Percentiles rank a stretch among this genome's conserved stretches.
Evolutionary conservation across 2,329 filamentous ascomycete species (phyloP).

Genomic region (Apiospora malaysiana): DNA sequence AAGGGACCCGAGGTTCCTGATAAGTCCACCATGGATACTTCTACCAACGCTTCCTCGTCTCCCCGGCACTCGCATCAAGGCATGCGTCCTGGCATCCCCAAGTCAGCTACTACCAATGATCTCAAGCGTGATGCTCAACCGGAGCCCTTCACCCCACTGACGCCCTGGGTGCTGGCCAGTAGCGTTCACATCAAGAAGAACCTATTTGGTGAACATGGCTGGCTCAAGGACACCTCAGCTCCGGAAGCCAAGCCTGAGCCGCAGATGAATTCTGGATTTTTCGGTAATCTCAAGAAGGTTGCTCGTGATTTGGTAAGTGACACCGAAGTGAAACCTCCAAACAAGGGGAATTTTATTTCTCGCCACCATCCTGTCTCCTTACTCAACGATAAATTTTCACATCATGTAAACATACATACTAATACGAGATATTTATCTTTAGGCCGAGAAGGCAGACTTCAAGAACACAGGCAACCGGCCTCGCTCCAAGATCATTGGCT

Average conservation of each 20-base stretch:
- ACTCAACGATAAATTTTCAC: neutral
- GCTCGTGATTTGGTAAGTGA: slow-evolving; percentile 59
- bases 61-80: neutral
- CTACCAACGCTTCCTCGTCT: neutral
- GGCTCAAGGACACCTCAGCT: slow-evolving; percentile 53
- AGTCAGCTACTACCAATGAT: slow-evolving; percentile 23
- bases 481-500: slow-evolving; percentile 26
- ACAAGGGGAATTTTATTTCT: neutral
- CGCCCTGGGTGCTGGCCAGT: slow-evolving; percentile 34
- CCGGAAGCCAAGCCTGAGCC: slow-evolving; percentile 28
- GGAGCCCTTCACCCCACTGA: slow-evolving; percentile 36
- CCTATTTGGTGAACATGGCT: slow-evolving; percentile 61
- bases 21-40: neutral
- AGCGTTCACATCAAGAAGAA: slow-evolving; percentile 45
- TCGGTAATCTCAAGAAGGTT: slow-evolving; percentile 47
- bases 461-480: slow-evolving; percentile 40
- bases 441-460: slow-evolving; percentile 43
- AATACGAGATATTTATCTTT: neutral
- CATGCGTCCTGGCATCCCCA: slow-evolving; percentile 21
- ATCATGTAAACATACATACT: neutral
- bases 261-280: slow-evolving; percentile 32
- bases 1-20: slow-evolving; percentile 5
- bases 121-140: slow-evolving; percentile 9
- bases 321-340: neutral
- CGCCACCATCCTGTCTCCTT: neutral